Conservation (phyloP, 768 basidiomycete genomes). For the Mycena leptocephala region DNA sequence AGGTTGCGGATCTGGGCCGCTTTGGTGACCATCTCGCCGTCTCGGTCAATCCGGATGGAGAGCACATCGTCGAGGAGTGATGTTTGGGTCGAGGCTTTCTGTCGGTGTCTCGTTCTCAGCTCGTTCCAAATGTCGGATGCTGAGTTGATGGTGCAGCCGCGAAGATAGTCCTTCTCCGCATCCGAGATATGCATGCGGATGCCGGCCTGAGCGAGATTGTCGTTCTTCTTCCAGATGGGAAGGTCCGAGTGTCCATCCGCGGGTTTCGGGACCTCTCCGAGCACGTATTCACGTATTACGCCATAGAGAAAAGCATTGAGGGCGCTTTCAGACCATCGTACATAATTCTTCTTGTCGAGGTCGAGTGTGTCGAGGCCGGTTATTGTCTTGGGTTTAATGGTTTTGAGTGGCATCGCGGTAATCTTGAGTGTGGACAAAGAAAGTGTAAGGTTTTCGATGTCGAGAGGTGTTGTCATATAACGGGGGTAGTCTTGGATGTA, state of each 20-base stretch:
- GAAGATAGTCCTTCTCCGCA: not conserved
- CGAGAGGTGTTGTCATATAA: not conserved
- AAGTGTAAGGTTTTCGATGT: not conserved
- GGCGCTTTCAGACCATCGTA: not conserved
- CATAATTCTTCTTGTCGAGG: conserved; percentile 3
- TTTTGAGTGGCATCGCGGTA: not conserved
- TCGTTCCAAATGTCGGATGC: conserved; percentile 23
- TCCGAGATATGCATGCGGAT: not conserved
- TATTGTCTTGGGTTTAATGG: not conserved
- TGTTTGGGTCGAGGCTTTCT: conserved; percentile 37
- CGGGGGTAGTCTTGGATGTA: not conserved
- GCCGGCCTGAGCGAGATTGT: not conserved
- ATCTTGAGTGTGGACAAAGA: not conserved
- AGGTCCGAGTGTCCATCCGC: not conserved
- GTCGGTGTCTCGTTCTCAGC: conserved; percentile 31
- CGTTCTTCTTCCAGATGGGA: conserved; percentile 5
- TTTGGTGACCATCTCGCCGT: conserved; percentile 4
- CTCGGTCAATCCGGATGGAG: conserved; percentile 3
- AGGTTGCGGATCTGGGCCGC: conserved; percentile 24
- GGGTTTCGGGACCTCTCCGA: not conserved
- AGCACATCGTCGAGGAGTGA: conserved; percentile 36
- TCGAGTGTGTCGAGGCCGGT: not conserved
- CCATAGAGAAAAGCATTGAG: not conserved
- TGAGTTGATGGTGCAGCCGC: not conserved
- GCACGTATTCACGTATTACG: not conserved